These are phyloP conservation scores for Hyphopichia khmerensis DNA, from an alignment of 1,139 yeast species.

Conservation along the genomic window DNA sequence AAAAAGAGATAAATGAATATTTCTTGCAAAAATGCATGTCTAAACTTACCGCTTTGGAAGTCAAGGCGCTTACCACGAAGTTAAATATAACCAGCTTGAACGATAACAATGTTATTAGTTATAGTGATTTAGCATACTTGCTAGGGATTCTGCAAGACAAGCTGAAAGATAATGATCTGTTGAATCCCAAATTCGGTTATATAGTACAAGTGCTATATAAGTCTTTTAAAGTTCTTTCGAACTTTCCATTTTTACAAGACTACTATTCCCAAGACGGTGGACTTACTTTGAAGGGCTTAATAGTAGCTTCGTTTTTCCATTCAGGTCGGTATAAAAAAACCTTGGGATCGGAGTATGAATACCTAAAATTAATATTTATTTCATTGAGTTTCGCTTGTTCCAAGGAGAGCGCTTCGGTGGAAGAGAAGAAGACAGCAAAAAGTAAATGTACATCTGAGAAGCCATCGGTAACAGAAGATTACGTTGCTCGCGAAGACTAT, in stretches of 20 bases:
- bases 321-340: slow-evolving; percentile 23
- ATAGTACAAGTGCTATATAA: slow-evolving; percentile 19
- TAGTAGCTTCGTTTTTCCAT: slow-evolving; percentile 25
- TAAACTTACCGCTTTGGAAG: slow-evolving; percentile 25
- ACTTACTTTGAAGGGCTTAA: slow-evolving; percentile 22
- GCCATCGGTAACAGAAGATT: slow-evolving; percentile 7
- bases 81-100: slow-evolving; percentile 18
- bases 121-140: slow-evolving; percentile 21
- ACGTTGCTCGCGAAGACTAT: slow-evolving; percentile 4
- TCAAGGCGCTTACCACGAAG: slow-evolving; percentile 19
- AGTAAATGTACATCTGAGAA: slow-evolving; percentile 1
- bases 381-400: slow-evolving; percentile 14
- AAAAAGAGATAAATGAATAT: too few species aligned
- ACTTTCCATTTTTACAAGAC: slow-evolving; percentile 30
- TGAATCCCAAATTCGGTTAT: slow-evolving; percentile 7
- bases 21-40: too few species aligned
- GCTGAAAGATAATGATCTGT: slow-evolving; percentile 9
- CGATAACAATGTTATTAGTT: slow-evolving; percentile 13
- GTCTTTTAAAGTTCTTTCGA: slow-evolving; percentile 26
- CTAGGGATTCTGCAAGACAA: slow-evolving; percentile 16
- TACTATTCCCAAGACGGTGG: slow-evolving; percentile 4
- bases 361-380: slow-evolving; percentile 24
- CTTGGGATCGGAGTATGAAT: slow-evolving; percentile 21
- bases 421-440: too few species aligned
- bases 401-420: too few species aligned